Conservation (phyloP, 2,329 filamentous ascomycete species). For the Sporothrix inflata region DNA sequence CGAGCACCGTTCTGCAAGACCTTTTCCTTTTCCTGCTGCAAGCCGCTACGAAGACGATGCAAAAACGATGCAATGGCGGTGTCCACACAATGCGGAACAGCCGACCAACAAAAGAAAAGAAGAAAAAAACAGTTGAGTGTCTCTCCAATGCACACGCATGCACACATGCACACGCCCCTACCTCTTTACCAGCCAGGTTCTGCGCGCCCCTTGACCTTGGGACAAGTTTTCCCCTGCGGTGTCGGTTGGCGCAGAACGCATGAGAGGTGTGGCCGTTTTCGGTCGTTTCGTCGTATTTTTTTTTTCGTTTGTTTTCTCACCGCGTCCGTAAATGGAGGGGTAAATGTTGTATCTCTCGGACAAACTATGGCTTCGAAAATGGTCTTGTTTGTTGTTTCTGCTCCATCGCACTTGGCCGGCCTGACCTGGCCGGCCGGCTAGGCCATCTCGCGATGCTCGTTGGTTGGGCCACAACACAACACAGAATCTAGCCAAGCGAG, state of each 20-base stretch:
- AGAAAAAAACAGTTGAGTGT: not conserved
- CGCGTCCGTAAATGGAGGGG: conserved; percentile 2
- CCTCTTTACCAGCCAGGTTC: not conserved
- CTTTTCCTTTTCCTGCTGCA: not conserved
- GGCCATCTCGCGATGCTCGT: not conserved
- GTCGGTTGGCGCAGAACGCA: not conserved
- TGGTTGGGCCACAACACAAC: conserved; percentile 7
- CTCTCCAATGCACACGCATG: not conserved
- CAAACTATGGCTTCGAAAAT: not conserved
- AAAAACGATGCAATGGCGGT: conserved; percentile 12
- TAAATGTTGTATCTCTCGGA: too few species aligned
- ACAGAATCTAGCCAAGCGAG: not conserved
- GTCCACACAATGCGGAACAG: not conserved
- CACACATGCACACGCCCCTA: conserved; percentile 16
- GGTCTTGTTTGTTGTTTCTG: not conserved
- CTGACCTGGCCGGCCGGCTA: not conserved
- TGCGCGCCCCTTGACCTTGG: not conserved
- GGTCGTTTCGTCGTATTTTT: not conserved
- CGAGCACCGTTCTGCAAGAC: not conserved
- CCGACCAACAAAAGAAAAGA: too few species aligned
- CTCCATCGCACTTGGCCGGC: not conserved
- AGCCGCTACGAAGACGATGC: not conserved
- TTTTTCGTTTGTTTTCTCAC: not conserved
- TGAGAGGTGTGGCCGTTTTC: not conserved
- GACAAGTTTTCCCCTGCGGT: not conserved